Conservation (phyloP, 2,329 filamentous ascomycete genomes). For the Colletotrichum kahawae region DNA sequence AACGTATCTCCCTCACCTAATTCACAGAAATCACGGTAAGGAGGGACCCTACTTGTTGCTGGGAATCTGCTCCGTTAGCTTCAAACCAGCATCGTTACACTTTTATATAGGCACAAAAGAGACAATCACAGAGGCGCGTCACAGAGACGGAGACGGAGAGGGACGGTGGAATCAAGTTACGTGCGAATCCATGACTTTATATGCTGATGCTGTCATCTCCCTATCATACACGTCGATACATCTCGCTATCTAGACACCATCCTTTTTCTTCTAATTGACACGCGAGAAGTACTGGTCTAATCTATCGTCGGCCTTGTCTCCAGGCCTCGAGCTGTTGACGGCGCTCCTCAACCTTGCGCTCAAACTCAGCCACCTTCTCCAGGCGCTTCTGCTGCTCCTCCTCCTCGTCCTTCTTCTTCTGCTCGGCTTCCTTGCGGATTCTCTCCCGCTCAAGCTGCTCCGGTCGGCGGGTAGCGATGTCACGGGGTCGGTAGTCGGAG, state of each 20-base stretch:
- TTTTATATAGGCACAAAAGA: no score
- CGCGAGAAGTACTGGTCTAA: background rate
- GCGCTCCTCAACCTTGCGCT: constrained; percentile 60
- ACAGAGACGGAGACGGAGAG: background rate
- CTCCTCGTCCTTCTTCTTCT: constrained; percentile 51
- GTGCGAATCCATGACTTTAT: background rate
- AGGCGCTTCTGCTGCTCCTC: constrained; percentile 56
- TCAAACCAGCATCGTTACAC: background rate
- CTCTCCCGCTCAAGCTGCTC: constrained; percentile 85
- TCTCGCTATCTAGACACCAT: background rate
- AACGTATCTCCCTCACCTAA: background rate
- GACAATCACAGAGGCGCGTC: no score
- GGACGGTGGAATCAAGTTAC: background rate
- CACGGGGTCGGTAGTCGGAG: constrained; percentile 90
- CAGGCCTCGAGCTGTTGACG: constrained; percentile 53
- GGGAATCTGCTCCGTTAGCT: background rate
- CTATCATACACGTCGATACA: background rate
- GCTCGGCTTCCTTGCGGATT: constrained; percentile 67
- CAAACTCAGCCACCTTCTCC: constrained; percentile 64
- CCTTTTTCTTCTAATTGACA: background rate
- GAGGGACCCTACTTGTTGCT: background rate
- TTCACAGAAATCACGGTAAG: background rate
- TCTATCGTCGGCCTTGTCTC: constrained; percentile 38
- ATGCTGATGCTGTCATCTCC: background rate
- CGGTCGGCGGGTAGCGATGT: constrained; percentile 84